Conservation (phyloP, 1,284 basidiomycete genomes). For the Cutaneotrichosporon dermatis region DNA sequence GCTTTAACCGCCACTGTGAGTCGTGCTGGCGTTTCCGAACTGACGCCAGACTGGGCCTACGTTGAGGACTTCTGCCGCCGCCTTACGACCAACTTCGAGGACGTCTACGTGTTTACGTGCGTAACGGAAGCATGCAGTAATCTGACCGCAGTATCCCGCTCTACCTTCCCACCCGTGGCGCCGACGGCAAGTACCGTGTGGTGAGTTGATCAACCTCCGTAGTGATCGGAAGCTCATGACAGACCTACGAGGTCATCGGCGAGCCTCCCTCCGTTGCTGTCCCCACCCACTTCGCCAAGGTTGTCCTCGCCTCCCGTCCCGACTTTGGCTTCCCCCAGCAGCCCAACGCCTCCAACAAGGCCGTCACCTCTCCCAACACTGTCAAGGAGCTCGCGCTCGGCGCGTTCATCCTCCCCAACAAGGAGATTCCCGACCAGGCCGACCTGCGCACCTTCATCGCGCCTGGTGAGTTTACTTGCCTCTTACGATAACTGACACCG, state of each 20-base stretch:
- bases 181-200: conserved; percentile 90
- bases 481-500: not conserved
- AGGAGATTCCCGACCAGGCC: conserved; percentile 76
- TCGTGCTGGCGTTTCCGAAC: not conserved
- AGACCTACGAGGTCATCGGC: conserved; percentile 93
- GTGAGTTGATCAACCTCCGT: conserved; percentile 54
- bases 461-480: conserved; percentile 57
- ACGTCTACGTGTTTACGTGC: conserved; percentile 93
- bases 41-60: conserved; percentile 80
- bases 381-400: conserved; percentile 73
- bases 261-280: conserved; percentile 83
- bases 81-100: conserved; percentile 76
- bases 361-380: conserved; percentile 31
- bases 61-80: conserved; percentile 92
- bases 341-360: conserved; percentile 24
- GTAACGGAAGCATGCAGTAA: not conserved
- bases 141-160: conserved; percentile 62
- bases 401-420: conserved; percentile 92
- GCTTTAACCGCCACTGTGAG: conserved; percentile 94
- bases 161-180: conserved; percentile 80
- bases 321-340: conserved; percentile 67
- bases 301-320: conserved; percentile 74
- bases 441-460: conserved; percentile 73
- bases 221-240: not conserved
- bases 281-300: conserved; percentile 98